Conservation (phyloP, 768 basidiomycete species). For the Boletus huronensis region DNA sequence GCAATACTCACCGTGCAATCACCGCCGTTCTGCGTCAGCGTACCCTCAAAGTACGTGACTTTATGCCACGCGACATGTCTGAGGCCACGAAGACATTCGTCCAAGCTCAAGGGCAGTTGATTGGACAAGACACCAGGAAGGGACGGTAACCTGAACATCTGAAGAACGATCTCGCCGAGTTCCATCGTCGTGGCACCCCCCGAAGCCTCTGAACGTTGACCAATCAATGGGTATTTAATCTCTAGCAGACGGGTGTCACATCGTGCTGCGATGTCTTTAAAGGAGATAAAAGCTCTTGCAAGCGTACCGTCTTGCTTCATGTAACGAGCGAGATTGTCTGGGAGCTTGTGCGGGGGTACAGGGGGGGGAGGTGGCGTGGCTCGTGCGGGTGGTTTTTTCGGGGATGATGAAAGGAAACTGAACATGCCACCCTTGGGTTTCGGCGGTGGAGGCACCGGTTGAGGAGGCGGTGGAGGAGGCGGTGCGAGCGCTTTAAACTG, state of each 20-base stretch:
- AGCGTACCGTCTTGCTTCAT: constrained; percentile 84
- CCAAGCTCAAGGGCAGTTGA: constrained; percentile 85
- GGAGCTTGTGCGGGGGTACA: constrained; percentile 42
- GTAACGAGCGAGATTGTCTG: constrained; percentile 79
- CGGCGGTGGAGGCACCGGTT: constrained; percentile 44
- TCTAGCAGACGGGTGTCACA: constrained; percentile 87
- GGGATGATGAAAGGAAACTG: constrained; percentile 70
- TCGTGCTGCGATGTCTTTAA: constrained; percentile 78
- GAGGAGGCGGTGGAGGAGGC: constrained; percentile 43
- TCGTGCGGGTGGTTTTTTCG: constrained; percentile 61
- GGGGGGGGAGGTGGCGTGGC: constrained; percentile 33
- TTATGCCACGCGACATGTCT: constrained; percentile 93
- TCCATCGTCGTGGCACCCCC: constrained; percentile 62
- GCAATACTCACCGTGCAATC: constrained; percentile 73
- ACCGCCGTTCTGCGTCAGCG: constrained; percentile 88
- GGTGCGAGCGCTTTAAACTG: constrained; percentile 67
- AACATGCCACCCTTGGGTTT: constrained; percentile 64
- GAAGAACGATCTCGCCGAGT: constrained; percentile 84
- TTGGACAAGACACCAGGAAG: constrained; percentile 76
- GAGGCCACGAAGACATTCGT: constrained; percentile 87
- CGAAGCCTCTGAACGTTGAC: constrained; percentile 55
- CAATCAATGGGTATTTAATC: constrained; percentile 77
- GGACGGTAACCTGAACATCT: constrained; percentile 87
- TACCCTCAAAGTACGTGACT: constrained; percentile 89
- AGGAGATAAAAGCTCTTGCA: constrained; percentile 82